phyloP scores from a whole-genome alignment of 1,284 basidiomycete species.

The Rhodotorula sp. region DNA sequence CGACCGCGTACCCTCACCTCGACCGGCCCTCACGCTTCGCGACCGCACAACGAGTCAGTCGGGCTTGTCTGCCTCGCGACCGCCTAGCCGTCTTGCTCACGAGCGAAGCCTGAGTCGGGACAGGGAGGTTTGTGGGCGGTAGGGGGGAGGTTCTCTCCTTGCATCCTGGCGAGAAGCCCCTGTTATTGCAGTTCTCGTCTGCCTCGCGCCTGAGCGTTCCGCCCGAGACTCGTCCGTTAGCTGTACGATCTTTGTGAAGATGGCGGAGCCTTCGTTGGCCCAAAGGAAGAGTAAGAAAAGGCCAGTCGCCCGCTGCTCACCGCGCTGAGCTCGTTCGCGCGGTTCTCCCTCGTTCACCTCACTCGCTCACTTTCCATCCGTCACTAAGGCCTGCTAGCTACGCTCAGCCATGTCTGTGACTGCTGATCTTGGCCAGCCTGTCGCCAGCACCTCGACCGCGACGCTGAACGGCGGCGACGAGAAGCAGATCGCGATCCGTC shows the following conservation, averaged over 20 bases:
- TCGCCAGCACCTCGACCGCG: conserved; percentile 28
- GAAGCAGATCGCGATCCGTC: conserved; percentile 61
- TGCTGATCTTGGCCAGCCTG: conserved; percentile 13
- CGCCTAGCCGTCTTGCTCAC: not conserved
- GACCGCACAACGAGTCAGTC: conserved; percentile 18
- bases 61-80: conserved; percentile 19
- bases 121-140: conserved; percentile 8
- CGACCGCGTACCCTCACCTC: conserved; percentile 17
- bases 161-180: not conserved
- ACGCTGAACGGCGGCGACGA: conserved; percentile 17
- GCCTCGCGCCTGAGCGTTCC: not conserved
- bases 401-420: conserved; percentile 9
- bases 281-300: not conserved
- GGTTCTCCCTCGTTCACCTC: not conserved
- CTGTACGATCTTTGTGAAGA: too few species aligned
- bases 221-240: too few species aligned
- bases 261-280: too few species aligned
- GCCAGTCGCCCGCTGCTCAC: not conserved
- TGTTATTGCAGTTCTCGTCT: not conserved
- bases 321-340: not conserved
- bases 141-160: not conserved
- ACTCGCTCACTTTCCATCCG: not conserved
- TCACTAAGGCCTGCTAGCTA: not conserved
- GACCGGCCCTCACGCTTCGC: not conserved
- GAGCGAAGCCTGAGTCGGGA: not conserved